Percentiles rank a stretch among this genome's conserved stretches.
phyloP scores from a whole-genome alignment of 2,329 filamentous ascomycete species.

The Dactylella cylindrospora region DNA sequence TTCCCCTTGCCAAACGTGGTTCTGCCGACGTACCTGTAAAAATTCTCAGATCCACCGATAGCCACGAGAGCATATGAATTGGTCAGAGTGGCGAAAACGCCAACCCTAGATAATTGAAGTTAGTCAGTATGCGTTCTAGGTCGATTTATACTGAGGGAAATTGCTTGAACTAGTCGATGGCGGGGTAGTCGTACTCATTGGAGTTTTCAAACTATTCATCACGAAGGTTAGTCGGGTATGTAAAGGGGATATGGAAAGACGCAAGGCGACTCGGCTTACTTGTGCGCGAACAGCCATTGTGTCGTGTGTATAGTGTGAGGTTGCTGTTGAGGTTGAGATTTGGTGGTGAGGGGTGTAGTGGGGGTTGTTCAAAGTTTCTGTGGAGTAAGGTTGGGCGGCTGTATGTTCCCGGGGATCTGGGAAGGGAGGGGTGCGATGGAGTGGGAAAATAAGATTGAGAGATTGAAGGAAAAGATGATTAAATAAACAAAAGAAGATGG shows the following conservation, averaged over 20 bases:
- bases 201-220: constrained; percentile 74
- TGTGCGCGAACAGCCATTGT: constrained; percentile 46
- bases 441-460: constrained; percentile 6
- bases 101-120: constrained; percentile 67
- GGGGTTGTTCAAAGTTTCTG: constrained; percentile 3
- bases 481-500: constrained; percentile 7
- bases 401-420: neutral
- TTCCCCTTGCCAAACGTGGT: constrained; percentile 1
- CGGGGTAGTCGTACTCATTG: constrained; percentile 68
- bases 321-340: constrained; percentile 1
- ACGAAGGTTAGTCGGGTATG: constrained; percentile 6
- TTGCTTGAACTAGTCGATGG: neutral
- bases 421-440: neutral
- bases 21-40: constrained; percentile 70
- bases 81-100: constrained; percentile 93
- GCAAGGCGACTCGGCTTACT: constrained; percentile 24
- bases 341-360: neutral
- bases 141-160: constrained; percentile 1
- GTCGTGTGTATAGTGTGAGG: constrained; percentile 11
- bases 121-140: constrained; percentile 44
- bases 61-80: constrained; percentile 96
- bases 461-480: neutral
- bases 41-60: constrained; percentile 95
- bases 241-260: neutral
- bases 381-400: neutral